phyloP scores from a whole-genome alignment of 768 basidiomycete genomes.

The Lactarius hengduanensis region DNA sequence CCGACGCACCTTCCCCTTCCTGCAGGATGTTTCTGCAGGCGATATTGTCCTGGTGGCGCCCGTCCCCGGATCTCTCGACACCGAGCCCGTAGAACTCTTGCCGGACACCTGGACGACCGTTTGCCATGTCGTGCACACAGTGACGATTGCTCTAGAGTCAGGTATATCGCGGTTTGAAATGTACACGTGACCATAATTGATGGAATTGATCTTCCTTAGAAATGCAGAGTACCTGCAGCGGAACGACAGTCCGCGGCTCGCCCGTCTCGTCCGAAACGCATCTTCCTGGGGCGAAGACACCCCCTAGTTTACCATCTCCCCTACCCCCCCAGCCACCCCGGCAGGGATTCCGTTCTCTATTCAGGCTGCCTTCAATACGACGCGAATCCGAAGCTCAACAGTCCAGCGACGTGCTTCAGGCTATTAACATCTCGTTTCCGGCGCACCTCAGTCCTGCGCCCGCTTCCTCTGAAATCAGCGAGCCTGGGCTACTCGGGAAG shows the following conservation, averaged over 20 bases:
- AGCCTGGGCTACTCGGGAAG: neutral
- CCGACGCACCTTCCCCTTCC: neutral
- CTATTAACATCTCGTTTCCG: neutral
- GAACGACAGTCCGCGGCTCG: neutral
- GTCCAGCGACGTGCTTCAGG: neutral
- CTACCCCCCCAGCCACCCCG: neutral
- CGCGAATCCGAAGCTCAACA: neutral
- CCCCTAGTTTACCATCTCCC: neutral
- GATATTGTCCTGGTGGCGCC: conserved; percentile 4
- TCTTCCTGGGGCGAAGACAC: neutral
- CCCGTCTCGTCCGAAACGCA: neutral
- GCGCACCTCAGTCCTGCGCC: neutral
- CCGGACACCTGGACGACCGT: conserved; percentile 1
- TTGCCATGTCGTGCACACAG: neutral
- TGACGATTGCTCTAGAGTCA: conserved; percentile 11
- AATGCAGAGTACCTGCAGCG: neutral
- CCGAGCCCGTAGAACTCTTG: conserved; percentile 7
- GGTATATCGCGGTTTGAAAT: conserved; percentile 1
- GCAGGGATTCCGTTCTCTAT: neutral
- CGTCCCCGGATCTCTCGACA: neutral
- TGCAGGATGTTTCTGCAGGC: neutral
- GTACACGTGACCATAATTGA: neutral
- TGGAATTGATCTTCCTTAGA: neutral
- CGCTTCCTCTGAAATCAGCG: neutral
- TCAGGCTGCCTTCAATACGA: neutral